Evolutionary conservation across 2,329 filamentous ascomycete genomes (phyloP).

Genomic region (Tolypocladium endophyticum): DNA sequence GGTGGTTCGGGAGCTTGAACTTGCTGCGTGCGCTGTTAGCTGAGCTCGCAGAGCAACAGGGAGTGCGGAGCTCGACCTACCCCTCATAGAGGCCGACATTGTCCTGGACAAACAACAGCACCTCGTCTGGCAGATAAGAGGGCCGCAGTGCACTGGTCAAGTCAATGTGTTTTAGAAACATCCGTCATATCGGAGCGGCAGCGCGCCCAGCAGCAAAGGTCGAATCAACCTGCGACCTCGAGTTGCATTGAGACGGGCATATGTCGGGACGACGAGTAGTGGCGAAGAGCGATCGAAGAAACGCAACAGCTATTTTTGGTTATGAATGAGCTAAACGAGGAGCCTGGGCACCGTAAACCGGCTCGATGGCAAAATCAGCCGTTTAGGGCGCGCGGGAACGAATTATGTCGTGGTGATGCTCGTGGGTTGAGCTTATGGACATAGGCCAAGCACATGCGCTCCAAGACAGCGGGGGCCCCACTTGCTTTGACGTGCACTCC

Average conservation of each 20-base stretch:
- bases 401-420: not conserved
- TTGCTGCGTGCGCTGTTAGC: constrained; percentile 51
- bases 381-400: not conserved
- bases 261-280: not conserved
- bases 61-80: constrained; percentile 39
- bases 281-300: not conserved
- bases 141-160: constrained; percentile 93
- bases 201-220: constrained; percentile 2
- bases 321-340: not conserved
- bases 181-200: constrained; percentile 51
- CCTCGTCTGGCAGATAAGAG: constrained; percentile 85
- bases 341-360: not conserved
- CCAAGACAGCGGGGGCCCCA: not conserved
- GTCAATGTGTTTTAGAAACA: constrained; percentile 95
- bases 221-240: not conserved
- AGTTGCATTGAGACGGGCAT: not conserved
- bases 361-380: not conserved
- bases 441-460: not conserved
- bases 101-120: constrained; percentile 92
- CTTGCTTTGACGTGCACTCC: not conserved
- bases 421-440: not conserved
- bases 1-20: constrained; percentile 86
- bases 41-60: not conserved
- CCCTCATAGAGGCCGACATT: constrained; percentile 96
- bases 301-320: not conserved